A percentile compares a stretch with the other conserved stretches of the same genome.
These are phyloP conservation scores for Phytophthora megakarya DNA, from an alignment of 352 stramenopile species.

Conservation along the genomic window DNA sequence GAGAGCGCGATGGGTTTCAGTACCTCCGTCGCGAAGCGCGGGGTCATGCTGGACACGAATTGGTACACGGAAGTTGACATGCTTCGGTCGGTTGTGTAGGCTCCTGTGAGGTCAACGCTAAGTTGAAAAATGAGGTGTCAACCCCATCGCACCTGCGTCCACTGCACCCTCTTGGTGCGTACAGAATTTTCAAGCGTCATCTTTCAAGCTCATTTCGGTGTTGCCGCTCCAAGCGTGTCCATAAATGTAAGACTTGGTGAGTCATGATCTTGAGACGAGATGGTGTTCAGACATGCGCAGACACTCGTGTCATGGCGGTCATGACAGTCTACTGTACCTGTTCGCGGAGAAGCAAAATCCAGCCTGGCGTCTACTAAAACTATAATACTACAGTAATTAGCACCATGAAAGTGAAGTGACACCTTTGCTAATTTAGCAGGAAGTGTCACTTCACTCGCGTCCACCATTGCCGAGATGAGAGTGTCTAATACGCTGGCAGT, in stretches of 20 bases:
- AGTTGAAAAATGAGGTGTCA: conserved; percentile 34
- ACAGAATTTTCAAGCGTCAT: conserved; percentile 24
- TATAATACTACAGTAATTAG: too few species aligned
- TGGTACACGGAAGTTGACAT: conserved; percentile 40
- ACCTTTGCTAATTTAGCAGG: too few species aligned
- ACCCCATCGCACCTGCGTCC: conserved; percentile 1
- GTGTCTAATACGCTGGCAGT: conserved; percentile 2
- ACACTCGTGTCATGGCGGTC: too few species aligned
- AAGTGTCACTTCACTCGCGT: conserved; percentile 10
- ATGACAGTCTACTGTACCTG: too few species aligned
- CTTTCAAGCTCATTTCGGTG: conserved; percentile 27
- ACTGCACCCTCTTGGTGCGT: conserved; percentile 1
- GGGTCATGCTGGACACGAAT: conserved; percentile 30
- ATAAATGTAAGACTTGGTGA: conserved; percentile 10
- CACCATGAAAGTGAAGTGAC: conserved; percentile 29
- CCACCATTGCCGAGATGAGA: conserved; percentile 24
- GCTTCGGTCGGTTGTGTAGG: conserved; percentile 7
- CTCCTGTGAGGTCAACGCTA: conserved; percentile 33
- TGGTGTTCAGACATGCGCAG: conserved; percentile 9
- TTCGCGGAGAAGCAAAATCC: too few species aligned
- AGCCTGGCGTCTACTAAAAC: too few species aligned
- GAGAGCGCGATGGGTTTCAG: conserved; percentile 18
- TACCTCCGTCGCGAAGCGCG: conserved; percentile 27
- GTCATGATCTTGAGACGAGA: conserved; percentile 21
- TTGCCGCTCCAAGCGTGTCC: conserved; percentile 19